Percentiles rank a stretch among this genome's conserved stretches.
Evolutionary conservation across 2,329 filamentous ascomycete species (phyloP).

Genomic region (Aspergillus sp.): DNA sequence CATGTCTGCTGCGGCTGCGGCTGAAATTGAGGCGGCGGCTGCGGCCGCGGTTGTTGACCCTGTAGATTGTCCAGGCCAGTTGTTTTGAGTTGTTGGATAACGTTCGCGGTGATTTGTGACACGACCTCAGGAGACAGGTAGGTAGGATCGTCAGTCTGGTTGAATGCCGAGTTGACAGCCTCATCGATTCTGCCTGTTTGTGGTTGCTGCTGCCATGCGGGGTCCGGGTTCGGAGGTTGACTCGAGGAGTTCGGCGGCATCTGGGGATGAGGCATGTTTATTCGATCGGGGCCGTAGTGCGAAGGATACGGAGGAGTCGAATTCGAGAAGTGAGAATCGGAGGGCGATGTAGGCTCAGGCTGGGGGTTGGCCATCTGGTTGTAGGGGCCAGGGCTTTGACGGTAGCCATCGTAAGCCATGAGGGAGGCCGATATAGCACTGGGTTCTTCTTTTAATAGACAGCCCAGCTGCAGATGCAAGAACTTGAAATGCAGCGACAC

Average conservation of each 20-base stretch:
- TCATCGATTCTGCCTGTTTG: slow-evolving; percentile 42
- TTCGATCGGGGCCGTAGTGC: slow-evolving; percentile 19
- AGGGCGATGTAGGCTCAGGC: slow-evolving; percentile 11
- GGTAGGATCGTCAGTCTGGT: slow-evolving; percentile 40
- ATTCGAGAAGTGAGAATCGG: slow-evolving; percentile 17
- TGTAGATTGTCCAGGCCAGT: slow-evolving; percentile 30
- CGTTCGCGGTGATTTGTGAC: slow-evolving; percentile 50
- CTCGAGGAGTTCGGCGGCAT: slow-evolving; percentile 13
- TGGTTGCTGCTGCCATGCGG: slow-evolving; percentile 13
- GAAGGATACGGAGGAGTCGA: slow-evolving; percentile 24
- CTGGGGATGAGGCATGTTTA: slow-evolving; percentile 30
- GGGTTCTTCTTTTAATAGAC: too few relatives aligned
- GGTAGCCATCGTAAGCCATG: slow-evolving; percentile 38
- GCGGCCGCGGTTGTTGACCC: slow-evolving; percentile 13
- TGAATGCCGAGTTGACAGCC: slow-evolving; percentile 48
- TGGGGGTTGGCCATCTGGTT: slow-evolving; percentile 16
- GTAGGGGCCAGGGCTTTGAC: slow-evolving; percentile 20
- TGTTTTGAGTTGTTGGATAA: slow-evolving; percentile 50
- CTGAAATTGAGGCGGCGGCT: slow-evolving; percentile 11
- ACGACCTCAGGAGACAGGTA: slow-evolving; percentile 52
- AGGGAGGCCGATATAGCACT: too few relatives aligned
- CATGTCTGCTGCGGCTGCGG: slow-evolving; percentile 16
- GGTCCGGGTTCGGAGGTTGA: slow-evolving; percentile 11
- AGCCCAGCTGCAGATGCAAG: too few relatives aligned
- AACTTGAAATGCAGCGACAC: too few relatives aligned